Evolutionary conservation across 2,329 filamentous ascomycete species (phyloP).

Genomic region (Diplodia sapinea): DNA sequence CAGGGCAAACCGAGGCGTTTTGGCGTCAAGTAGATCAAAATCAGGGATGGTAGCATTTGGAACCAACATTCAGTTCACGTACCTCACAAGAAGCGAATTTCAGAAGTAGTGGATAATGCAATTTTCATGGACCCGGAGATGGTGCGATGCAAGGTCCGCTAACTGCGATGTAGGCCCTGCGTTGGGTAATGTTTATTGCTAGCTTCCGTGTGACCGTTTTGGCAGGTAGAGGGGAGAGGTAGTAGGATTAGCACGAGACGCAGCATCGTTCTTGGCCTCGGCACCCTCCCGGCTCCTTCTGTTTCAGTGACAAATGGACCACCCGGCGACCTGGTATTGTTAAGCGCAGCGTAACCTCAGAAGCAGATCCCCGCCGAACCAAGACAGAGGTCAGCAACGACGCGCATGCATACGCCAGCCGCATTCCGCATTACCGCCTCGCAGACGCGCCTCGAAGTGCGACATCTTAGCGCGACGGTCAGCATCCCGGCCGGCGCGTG

Average conservation of each 20-base stretch:
- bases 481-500: conserved; percentile 9
- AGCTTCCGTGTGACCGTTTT: background rate
- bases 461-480: background rate
- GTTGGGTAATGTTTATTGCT: background rate
- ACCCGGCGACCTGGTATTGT: conserved; percentile 2
- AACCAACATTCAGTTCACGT: conserved; percentile 6
- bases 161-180: too few species aligned
- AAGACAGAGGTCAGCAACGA: conserved; percentile 1
- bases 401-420: background rate
- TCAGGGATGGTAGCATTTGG: background rate
- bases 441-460: background rate
- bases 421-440: background rate
- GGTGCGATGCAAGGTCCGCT: background rate
- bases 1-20: conserved; percentile 30
- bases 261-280: conserved; percentile 4
- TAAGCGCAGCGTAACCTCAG: conserved; percentile 15
- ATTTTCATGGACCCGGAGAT: background rate
- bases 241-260: conserved; percentile 8
- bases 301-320: conserved; percentile 11
- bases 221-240: background rate
- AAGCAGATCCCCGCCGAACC: conserved; percentile 12
- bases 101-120: background rate
- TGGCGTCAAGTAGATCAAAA: conserved; percentile 29
- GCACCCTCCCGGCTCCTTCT: background rate
- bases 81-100: conserved; percentile 1